phyloP scores from a whole-genome alignment of 1,284 basidiomycete genomes.

The Trichosporon inkin region DNA sequence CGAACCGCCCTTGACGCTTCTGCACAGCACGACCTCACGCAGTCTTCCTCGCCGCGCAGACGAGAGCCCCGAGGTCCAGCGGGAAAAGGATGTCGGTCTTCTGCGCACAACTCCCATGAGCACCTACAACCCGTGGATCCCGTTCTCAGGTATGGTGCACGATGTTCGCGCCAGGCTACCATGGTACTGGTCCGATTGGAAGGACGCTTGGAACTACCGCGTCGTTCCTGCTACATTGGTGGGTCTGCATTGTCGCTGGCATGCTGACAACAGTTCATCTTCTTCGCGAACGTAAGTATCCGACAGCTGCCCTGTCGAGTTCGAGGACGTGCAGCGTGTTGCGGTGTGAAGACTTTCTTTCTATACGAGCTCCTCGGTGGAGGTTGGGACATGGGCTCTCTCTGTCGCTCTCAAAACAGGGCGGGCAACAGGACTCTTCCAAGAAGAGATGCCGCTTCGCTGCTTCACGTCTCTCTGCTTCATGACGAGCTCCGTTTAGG shows the following conservation, averaged over 20 bases:
- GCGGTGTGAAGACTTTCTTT: no score
- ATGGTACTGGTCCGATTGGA: conserved; percentile 81
- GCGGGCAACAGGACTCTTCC: no score
- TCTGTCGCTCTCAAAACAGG: no score
- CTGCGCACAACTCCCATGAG: not conserved
- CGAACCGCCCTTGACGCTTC: conserved; percentile 38
- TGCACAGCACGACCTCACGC: conserved; percentile 31
- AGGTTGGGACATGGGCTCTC: no score
- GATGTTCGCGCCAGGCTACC: conserved; percentile 75
- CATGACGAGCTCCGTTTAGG: no score
- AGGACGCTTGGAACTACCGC: conserved; percentile 80
- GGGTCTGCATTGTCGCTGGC: conserved; percentile 47
- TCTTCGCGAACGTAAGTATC: conserved; percentile 43
- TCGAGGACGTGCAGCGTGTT: no score
- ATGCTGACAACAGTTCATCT: conserved; percentile 46
- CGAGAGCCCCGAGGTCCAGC: not conserved
- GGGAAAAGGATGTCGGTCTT: not conserved
- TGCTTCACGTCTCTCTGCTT: no score
- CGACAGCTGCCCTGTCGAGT: no score
- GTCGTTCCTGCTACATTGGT: conserved; percentile 50
- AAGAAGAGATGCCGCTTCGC: no score
- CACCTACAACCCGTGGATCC: conserved; percentile 10
- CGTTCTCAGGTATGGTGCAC: conserved; percentile 61
- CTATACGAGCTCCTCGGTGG: no score
- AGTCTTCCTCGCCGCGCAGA: not conserved